Evolutionary conservation across 2,329 filamentous ascomycete species (phyloP).

Genomic region (Apiospora koreana): DNA sequence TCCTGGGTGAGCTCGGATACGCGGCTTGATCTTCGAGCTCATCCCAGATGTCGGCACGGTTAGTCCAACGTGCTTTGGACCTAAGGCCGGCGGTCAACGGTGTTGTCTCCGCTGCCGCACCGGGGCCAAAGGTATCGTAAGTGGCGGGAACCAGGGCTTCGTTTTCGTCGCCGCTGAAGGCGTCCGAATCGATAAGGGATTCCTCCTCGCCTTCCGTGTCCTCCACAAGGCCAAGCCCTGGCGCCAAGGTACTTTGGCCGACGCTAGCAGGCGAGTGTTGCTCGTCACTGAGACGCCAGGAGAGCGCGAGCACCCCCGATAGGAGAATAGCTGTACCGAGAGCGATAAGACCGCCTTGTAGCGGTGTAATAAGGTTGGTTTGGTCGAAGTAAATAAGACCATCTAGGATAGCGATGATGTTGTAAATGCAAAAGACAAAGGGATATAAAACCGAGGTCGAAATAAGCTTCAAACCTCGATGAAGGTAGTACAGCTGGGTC

Average conservation of each 20-base stretch:
- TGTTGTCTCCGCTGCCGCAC: conserved; percentile 36
- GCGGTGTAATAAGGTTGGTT: conserved; percentile 71
- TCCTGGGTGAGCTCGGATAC: conserved; percentile 40
- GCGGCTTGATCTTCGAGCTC: conserved; percentile 75
- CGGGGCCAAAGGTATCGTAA: conserved; percentile 51
- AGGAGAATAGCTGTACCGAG: conserved; percentile 86
- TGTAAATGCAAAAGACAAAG: conserved; percentile 97
- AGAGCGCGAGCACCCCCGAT: conserved; percentile 84
- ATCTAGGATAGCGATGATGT: conserved; percentile 97
- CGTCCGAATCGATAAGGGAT: conserved; percentile 50
- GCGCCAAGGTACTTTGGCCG: conserved; percentile 71
- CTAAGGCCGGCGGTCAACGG: conserved; percentile 43
- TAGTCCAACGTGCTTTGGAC: conserved; percentile 58
- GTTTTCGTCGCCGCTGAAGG: conserved; percentile 43
- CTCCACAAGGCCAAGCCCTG: conserved; percentile 80
- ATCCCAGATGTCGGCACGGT: conserved; percentile 82
- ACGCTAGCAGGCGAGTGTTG: conserved; percentile 58
- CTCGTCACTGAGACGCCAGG: conserved; percentile 87
- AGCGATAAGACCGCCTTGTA: conserved; percentile 80
- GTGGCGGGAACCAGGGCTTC: conserved; percentile 34
- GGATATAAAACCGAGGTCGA: conserved; percentile 96
- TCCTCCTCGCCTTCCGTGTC: conserved; percentile 64
- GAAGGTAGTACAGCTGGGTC: conserved; percentile 91
- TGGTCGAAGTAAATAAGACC: conserved; percentile 97
- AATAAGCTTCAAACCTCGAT: conserved; percentile 89